Evolutionary conservation across 208 protist genomes (phyloP), one percentile per base, ranked within the genome.

Genomic region (Trypanosoma congolense): DNA sequence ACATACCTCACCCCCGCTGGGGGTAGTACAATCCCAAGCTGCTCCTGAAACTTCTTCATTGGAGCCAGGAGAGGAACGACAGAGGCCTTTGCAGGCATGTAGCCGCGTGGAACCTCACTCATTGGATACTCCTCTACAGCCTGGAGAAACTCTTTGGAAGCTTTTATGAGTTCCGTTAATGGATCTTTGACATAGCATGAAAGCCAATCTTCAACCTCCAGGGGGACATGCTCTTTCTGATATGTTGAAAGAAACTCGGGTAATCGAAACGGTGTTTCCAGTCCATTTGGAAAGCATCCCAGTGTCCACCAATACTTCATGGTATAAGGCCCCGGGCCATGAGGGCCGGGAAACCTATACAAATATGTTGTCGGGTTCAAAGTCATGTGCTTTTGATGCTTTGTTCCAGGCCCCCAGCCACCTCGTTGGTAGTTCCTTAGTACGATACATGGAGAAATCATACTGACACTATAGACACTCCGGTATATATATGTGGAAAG

Each of bases 231-330:
- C 29, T 86, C 68, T 42, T 87, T 70, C 57, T 90, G 59, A 59
- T 95, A 95, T 4, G 70, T 73, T 2, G 77, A 59, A 45, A 91
- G 65, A 69, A 95, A 95, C 48, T 95, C 84, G 21, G 76, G 31
- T 30, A 95, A 72, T 24, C 88, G 73, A 55, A 92, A 95, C 1
- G 88, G 88, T 24, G 57, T 56, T 42, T 87, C 78, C 47, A 87
- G 47, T 21, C 88, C 88, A 25, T 81, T 95, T 12, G 88, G 88
- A 56, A 92, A 90, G 72, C 79, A 88, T 8, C 88, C 88, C 10
- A 92, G 59, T 30, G 88, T 95, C 82, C 84, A 92, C 82, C 81
- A 95, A 49, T 92, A 95, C 61, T 95, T 95, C 84, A 95, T 92
- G 12, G 83, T 85, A 51, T 90, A 92, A 10, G 83, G 84, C 1